These are phyloP conservation scores for Clarireedia monteithiana DNA, from an alignment of 2,329 filamentous ascomycete species.

Conservation along the genomic window DNA sequence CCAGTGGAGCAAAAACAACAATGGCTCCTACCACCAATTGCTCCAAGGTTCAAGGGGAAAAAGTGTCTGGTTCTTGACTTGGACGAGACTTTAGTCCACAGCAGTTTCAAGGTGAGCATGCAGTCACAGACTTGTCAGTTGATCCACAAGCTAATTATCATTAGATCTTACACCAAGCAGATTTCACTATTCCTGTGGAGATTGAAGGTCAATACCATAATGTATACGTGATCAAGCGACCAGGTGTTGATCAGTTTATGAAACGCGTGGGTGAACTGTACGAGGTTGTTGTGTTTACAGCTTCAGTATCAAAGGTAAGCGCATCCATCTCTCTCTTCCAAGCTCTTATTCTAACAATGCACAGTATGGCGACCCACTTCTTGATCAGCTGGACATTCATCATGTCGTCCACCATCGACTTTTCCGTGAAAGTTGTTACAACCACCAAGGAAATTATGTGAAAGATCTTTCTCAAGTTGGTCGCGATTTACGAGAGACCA, in stretches of 20 bases:
- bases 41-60: slow-evolving; percentile 71
- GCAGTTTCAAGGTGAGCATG: slow-evolving; percentile 82
- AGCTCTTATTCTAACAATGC: slow-evolving; percentile 10
- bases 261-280: slow-evolving; percentile 96
- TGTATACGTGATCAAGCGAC: slow-evolving; percentile 97
- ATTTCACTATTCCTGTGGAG: slow-evolving; percentile 97
- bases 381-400: slow-evolving; percentile 96
- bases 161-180: slow-evolving; percentile 92
- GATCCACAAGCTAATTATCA: neutral
- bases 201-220: slow-evolving; percentile 99
- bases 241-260: slow-evolving; percentile 98
- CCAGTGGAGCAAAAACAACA: slow-evolving; percentile 27
- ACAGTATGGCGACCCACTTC: slow-evolving; percentile 88
- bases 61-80: slow-evolving; percentile 95
- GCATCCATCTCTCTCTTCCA: neutral
- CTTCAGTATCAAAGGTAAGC: slow-evolving; percentile 89
- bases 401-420: slow-evolving; percentile 91
- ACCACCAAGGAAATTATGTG: slow-evolving; percentile 98
- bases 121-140: neutral
- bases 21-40: slow-evolving; percentile 68
- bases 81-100: slow-evolving; percentile 95
- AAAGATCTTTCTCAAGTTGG: slow-evolving; percentile 98
- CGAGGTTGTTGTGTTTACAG: slow-evolving; percentile 97
- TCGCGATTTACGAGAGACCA: slow-evolving; percentile 90
- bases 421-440: slow-evolving; percentile 98